Conservation (phyloP, 306 rosid species). For the Pyrus bretschneideri region DNA sequence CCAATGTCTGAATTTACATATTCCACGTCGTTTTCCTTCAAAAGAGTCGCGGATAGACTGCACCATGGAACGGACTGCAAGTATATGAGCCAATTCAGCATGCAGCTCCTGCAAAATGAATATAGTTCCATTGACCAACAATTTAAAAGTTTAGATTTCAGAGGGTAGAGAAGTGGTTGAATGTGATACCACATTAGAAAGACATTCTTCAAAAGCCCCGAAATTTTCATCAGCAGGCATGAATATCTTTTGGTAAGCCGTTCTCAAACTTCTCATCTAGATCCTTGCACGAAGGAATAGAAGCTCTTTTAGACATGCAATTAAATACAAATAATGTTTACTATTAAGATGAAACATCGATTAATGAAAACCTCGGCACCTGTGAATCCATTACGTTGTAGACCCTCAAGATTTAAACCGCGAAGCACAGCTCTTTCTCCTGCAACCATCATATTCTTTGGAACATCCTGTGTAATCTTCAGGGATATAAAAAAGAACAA, state of each 20-base stretch:
- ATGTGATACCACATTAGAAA: conserved; percentile 62
- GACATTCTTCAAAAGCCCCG: conserved; percentile 63
- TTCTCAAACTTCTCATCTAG: conserved; percentile 61
- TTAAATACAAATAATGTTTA: neutral
- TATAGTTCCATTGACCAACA: neutral
- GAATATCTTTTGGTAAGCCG: conserved; percentile 75
- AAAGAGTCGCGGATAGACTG: conserved; percentile 59
- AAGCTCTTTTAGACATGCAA: conserved; percentile 9
- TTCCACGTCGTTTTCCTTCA: conserved; percentile 61
- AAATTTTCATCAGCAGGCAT: conserved; percentile 42
- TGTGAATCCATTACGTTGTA: conserved; percentile 65
- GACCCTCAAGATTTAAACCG: conserved; percentile 83
- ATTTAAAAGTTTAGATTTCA: neutral
- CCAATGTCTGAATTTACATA: conserved; percentile 70
- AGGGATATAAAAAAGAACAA: conserved; percentile 26
- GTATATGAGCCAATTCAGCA: conserved; percentile 39
- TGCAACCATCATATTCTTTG: conserved; percentile 77
- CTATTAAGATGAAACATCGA: neutral
- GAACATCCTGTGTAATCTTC: conserved; percentile 84
- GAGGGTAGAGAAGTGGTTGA: neutral
- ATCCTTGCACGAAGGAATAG: conserved; percentile 23
- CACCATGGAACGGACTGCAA: conserved; percentile 53
- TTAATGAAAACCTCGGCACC: conserved; percentile 44
- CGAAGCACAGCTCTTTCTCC: conserved; percentile 87
- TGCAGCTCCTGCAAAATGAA: conserved; percentile 60